Evolutionary conservation across 108 stramenopile genomes (phyloP), one percentile per base, ranked within the genome.

Genomic region (Pseudonitzschia pungens): DNA sequence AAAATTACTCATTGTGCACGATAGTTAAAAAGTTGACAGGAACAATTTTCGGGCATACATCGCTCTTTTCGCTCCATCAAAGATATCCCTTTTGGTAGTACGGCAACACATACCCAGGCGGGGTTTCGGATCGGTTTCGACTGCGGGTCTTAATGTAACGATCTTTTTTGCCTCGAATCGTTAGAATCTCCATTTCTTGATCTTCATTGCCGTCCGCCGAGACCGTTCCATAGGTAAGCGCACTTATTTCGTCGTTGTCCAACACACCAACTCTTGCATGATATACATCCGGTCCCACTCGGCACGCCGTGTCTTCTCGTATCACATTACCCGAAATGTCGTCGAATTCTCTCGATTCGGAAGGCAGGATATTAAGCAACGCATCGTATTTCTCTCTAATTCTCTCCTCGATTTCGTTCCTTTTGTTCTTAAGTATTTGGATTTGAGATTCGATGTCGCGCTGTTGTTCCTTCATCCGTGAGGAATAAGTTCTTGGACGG

Each of bases 371-470:
- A 48, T 11, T 12, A 11, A 48, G 5, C 45, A 58, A 20, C 1
- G 27, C 20, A 14, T 58, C 57, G 31, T 58, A 58, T 32, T 58
- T 58, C 9, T 58, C 22, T 24, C 57, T 28, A 16, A 58, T 5
- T 58, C 57, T 58, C 8, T 58, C 14, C 24, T 58, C 57, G 31
- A 58, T 58, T 2, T 12, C 57, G 10, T 58, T 28, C 31, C 31
- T n/a, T 32, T 58, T 28, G 11, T 58, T 58, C 57, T 32, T 28
- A 4, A 58, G 57, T 1, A 2, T 32, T 32, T 58, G 27, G 57
- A 58, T 58, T 58, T 58, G 57, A 32, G 27, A 31, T 12, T 58
- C 57, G 10, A 58, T 58, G 22, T 58, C 57, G 20, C 15, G 22
- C 24, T 58, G 8, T 32, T 28, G 12, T 58, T 58, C 29, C 45